Conservation (phyloP, 2,329 filamentous ascomycete species). For the Trichoderma brevicompactum region DNA sequence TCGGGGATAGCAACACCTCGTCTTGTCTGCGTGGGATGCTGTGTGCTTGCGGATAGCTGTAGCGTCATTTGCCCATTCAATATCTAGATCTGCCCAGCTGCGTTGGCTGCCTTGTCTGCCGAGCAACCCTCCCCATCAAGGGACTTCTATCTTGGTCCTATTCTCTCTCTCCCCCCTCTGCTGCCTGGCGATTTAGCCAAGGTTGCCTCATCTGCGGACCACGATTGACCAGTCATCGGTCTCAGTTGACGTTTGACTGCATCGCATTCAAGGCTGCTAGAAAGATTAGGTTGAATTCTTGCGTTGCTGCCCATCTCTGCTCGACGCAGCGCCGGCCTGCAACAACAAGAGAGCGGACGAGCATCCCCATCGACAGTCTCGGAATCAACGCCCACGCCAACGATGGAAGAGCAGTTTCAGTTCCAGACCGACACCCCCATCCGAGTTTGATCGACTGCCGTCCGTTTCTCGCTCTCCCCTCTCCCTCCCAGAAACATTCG, state of each 20-base stretch:
- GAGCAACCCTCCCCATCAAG: constrained; percentile 17
- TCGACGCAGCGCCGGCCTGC: constrained; percentile 8
- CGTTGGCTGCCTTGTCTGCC: constrained; percentile 23
- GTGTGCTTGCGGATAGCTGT: constrained; percentile 19
- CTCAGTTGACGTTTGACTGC: constrained; percentile 24
- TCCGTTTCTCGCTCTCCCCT: constrained; percentile 16
- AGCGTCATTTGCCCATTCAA: not conserved
- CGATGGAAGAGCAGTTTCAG: constrained; percentile 44
- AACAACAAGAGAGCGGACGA: constrained; percentile 13
- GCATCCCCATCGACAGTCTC: constrained; percentile 12
- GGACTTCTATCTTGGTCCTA: constrained; percentile 5
- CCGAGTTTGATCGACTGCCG: constrained; percentile 37
- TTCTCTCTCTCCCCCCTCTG: constrained; percentile 14
- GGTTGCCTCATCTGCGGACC: constrained; percentile 25
- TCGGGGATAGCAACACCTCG: constrained; percentile 1
- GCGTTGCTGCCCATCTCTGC: constrained; percentile 23
- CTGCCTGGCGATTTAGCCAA: constrained; percentile 27
- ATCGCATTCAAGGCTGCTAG: constrained; percentile 1
- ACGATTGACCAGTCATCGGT: constrained; percentile 27
- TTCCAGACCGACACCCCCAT: constrained; percentile 41
- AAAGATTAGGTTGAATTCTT: constrained; percentile 14
- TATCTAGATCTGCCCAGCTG: not conserved
- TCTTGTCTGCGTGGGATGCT: not conserved
- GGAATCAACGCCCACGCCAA: constrained; percentile 30
- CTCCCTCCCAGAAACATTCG: not conserved